Base-by-base conservation (phyloP, 2,329 filamentous ascomycete species). In the Colletotrichum tropicale region DNA sequence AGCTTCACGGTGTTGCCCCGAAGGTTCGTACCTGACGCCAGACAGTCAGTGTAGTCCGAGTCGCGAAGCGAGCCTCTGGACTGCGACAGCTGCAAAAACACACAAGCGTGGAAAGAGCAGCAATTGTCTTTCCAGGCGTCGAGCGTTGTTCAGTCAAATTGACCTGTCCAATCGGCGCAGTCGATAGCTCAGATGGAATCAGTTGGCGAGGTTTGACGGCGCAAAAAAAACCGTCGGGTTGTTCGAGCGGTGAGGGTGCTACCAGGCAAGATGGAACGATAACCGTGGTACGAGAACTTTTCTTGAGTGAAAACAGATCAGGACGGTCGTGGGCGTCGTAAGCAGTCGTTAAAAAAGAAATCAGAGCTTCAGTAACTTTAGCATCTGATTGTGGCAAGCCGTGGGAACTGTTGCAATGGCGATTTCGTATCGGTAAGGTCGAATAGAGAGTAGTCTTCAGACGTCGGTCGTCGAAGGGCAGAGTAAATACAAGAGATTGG, bases 1-100 rank as follows among this genome's bases (percentile, higher is more conserved):
- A 98, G 95, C 90, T 96, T 97, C 93, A 92, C 95, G 94, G 92
- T 94, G 87, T 92, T 88, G 83, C 80, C 77, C 78, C 77, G 74
- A 80, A 81, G 81, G 82, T 80, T 79, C 76, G 67, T 70, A 48
- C 38, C 60, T 69, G 61, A 30, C 67, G 34, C 73, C 64, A 55
- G 58, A 67, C 21, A 38, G 48, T 72, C 62, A 72, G 64, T 66
- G 36, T 16, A 64, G 69, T 61, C 58, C 65, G 58, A 76, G 64
- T 70, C 60, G 73, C 21, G 30, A 43, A 61, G 58, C 55, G 21
- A 70, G 52, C 60, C 30, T 55, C 60, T 21, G 30, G 58, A 76
- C 74, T 60, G 56, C 38, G 18, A 30, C 7, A 36, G n/a, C 32
- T 26, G 73, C 43, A 21, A 5, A 36, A 48, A 52, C 8, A 24